A percentile compares a stretch with the other conserved stretches of the same genome.
Evolutionary conservation across 1,284 basidiomycete genomes (phyloP).

Genomic region (Naganishia sp.): DNA sequence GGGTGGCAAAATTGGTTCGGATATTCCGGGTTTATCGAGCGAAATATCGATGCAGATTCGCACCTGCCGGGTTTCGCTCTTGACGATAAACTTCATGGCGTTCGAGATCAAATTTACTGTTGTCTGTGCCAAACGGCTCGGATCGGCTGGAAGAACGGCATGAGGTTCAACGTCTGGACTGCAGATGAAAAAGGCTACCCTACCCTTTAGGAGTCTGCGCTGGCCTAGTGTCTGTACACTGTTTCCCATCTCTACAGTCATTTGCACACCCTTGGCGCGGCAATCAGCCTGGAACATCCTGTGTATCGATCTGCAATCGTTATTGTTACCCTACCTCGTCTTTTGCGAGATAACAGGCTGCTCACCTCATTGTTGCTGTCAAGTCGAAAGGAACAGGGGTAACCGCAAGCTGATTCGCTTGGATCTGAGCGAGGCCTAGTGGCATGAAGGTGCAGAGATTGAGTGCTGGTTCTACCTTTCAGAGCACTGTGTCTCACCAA

Average conservation of each 20-base stretch:
- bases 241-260: slow-evolving; percentile 25
- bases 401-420: slow-evolving; percentile 32
- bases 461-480: background rate
- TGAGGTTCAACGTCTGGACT: background rate
- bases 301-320: slow-evolving; percentile 20
- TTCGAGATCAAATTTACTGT: slow-evolving; percentile 31
- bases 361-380: slow-evolving; percentile 25
- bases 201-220: slow-evolving; percentile 17
- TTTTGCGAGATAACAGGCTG: background rate
- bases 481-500: slow-evolving; percentile 1
- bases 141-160: slow-evolving; percentile 15
- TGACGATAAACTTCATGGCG: slow-evolving; percentile 30
- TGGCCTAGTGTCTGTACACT: slow-evolving; percentile 20
- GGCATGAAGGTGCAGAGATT: background rate
- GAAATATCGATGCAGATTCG: slow-evolving; percentile 29
- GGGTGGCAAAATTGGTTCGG: slow-evolving; percentile 17
- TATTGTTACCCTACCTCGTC: background rate
- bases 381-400: slow-evolving; percentile 31
- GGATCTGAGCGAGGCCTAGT: slow-evolving; percentile 32
- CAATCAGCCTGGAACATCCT: slow-evolving; percentile 35
- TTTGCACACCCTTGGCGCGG: slow-evolving; percentile 20
- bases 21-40: slow-evolving; percentile 6
- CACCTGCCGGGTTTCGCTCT: slow-evolving; percentile 17
- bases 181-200: background rate
- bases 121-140: slow-evolving; percentile 28